These are phyloP conservation scores for Vitis hybrid DNA, from an alignment of 177 flowering plant species.

Conservation along the genomic window DNA sequence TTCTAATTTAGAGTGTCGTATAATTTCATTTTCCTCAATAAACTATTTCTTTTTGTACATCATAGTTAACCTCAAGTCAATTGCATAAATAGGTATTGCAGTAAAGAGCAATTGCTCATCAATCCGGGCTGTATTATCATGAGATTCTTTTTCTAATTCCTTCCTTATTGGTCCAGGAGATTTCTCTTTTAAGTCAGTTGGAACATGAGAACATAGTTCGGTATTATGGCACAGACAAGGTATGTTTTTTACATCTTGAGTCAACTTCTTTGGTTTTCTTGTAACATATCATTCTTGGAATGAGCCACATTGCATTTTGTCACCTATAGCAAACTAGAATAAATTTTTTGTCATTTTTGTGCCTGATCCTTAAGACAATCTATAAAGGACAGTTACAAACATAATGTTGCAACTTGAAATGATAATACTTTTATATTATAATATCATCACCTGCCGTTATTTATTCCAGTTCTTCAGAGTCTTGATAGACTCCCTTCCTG, in stretches of 20 bases:
- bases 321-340: neutral
- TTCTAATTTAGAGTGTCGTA: too few species aligned
- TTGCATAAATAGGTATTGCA: neutral
- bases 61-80: neutral
- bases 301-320: neutral
- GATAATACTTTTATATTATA: too few species aligned
- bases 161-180: slow-evolving; percentile 50
- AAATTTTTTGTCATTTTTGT: neutral
- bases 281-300: neutral
- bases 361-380: too few species aligned
- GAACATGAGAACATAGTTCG: slow-evolving; percentile 84
- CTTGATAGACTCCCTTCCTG: too few species aligned
- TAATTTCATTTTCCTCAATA: too few species aligned
- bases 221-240: slow-evolving; percentile 81
- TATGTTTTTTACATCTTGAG: slow-evolving; percentile 13
- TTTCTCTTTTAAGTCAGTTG: slow-evolving; percentile 67
- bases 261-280: neutral
- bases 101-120: neutral
- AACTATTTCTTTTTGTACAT: neutral
- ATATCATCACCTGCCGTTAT: too few species aligned
- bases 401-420: too few species aligned
- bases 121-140: neutral
- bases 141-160: neutral
- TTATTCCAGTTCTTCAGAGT: too few species aligned
- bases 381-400: too few species aligned